Evolutionary conservation across 2,329 filamentous ascomycete species (phyloP), one percentile per base, ranked within the genome.

Genomic region (Diaporthe capsici): DNA sequence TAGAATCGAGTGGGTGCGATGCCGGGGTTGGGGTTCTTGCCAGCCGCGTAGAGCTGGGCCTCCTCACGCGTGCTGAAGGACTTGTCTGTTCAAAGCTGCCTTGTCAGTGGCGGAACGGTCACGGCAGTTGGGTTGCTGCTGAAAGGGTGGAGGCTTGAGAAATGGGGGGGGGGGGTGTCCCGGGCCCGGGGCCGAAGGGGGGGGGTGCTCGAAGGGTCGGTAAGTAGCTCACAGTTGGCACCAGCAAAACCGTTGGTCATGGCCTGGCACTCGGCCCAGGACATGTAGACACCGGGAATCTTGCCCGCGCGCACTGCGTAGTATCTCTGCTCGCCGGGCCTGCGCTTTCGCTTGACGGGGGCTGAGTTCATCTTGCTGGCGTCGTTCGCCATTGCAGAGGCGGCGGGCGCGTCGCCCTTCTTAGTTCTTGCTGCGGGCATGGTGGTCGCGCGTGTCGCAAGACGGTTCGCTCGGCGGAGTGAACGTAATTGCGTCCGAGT

Each of bases 41-140:
- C 94, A 1, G 89, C 91, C 37, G 95, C 88, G 82, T 94, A 98
- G 2, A 91, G 91, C 80, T 94, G 90, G n/a, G 96, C 96, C 76
- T 98, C 95, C 77, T 92, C 89, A 75, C 89, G 86, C 0, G 90
- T 91, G 13, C 88, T 85, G 82, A 98, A 98, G 1, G 94, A 95
- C 85, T 97, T 96, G 87, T 94, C 95, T 97, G 76, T 37, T 55
- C 28, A 72, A n/a, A 31, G 53, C 67, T 71, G 53, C 47, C 73
- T 44, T 17, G 55, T 73, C 61, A 73, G 58, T 34, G 58, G 17
- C 10, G 22, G 37, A 13, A 65, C 8, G 15, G 20, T 17, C 49
- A 20, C 17, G 31, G 28, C 34, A 31, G 13, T 51, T 31, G 20
- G 15, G 39, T n/a, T 61, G 57, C n/a, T 71, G 17, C 58, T 22